These are phyloP conservation scores for Acanthamoeba divionensis DNA, from an alignment of 208 protist species.

Conservation along the genomic window DNA sequence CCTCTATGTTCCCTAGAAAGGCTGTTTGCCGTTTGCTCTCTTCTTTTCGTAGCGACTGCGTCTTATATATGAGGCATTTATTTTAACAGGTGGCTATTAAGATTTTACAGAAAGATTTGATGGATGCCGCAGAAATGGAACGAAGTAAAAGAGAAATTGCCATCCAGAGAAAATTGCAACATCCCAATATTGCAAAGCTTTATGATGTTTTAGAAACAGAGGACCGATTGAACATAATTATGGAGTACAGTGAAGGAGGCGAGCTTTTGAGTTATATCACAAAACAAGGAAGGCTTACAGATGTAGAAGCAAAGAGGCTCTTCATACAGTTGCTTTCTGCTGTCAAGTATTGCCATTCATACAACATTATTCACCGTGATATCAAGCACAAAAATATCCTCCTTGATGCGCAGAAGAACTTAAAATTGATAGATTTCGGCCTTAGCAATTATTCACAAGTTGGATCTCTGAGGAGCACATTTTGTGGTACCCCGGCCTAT, in stretches of 20 bases:
- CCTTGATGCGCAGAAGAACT: background rate
- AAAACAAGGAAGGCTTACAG: too few relatives aligned
- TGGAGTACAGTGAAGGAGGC: slow-evolving; percentile 37
- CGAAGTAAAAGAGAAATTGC: slow-evolving; percentile 18
- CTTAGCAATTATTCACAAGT: slow-evolving; percentile 29
- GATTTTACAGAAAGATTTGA: too few relatives aligned
- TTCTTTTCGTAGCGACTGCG: background rate
- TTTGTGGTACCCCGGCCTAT: slow-evolving; percentile 58
- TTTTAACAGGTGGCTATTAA: slow-evolving; percentile 9
- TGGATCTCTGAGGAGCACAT: slow-evolving; percentile 15
- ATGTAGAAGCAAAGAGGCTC: slow-evolving; percentile 35
- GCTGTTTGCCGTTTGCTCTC: background rate
- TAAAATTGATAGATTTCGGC: slow-evolving; percentile 31
- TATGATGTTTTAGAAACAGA: slow-evolving; percentile 6
- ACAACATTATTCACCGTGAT: slow-evolving; percentile 33
- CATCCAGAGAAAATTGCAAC: slow-evolving; percentile 27
- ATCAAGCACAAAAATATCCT: slow-evolving; percentile 33
- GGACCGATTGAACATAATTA: background rate
- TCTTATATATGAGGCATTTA: background rate
- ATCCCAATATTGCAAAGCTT: background rate
- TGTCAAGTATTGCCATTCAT: slow-evolving; percentile 38
- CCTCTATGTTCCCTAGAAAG: too few relatives aligned
- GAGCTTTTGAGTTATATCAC: slow-evolving; percentile 46
- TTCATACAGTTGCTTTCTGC: slow-evolving; percentile 18
- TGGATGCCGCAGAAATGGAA: too few relatives aligned